A percentile compares a stretch with the other conserved stretches of the same genome.
These are phyloP conservation scores for Pythium sp. DNA, from an alignment of 352 stramenopile species.

Conservation along the genomic window DNA sequence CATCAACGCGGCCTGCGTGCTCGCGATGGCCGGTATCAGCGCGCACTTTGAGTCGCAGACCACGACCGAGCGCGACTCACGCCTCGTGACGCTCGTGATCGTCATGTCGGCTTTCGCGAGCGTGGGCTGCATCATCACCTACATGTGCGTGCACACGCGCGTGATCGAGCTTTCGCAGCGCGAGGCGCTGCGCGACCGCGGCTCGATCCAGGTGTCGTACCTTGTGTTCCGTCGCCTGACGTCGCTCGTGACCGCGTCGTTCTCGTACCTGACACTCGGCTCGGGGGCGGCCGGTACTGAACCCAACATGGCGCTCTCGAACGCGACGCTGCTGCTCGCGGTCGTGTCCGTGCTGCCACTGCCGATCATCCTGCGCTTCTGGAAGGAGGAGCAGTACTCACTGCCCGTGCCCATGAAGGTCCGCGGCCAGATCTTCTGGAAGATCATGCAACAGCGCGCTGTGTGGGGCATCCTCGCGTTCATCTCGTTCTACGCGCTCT, in stretches of 20 bases:
- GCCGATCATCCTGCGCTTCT: slow-evolving; percentile 34
- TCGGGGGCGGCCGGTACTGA: slow-evolving; percentile 13
- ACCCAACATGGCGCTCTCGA: slow-evolving; percentile 15
- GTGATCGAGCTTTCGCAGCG: slow-evolving; percentile 43
- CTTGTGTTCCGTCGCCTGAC: slow-evolving; percentile 32
- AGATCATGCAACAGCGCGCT: slow-evolving; percentile 53
- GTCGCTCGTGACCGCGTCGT: slow-evolving; percentile 16
- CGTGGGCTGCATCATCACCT: slow-evolving; percentile 31
- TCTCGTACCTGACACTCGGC: slow-evolving; percentile 11
- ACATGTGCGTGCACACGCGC: slow-evolving; percentile 36
- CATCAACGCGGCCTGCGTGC: slow-evolving; percentile 11
- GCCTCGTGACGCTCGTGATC: slow-evolving; percentile 25
- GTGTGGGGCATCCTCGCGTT: slow-evolving; percentile 46
- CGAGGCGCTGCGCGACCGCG: slow-evolving; percentile 34
- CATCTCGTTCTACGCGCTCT: slow-evolving; percentile 41
- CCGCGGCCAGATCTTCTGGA: slow-evolving; percentile 39
- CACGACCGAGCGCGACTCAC: neutral
- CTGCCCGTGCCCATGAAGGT: slow-evolving; percentile 38
- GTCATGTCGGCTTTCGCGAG: slow-evolving; percentile 23
- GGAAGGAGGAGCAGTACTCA: slow-evolving; percentile 45
- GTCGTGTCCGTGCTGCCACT: slow-evolving; percentile 29
- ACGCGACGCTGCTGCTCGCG: slow-evolving; percentile 27
- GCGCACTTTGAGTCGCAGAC: slow-evolving; percentile 19
- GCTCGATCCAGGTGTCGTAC: slow-evolving; percentile 35
- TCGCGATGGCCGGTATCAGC: slow-evolving; percentile 30